These are phyloP conservation scores for Pyricularia sp. DNA, from an alignment of 2,329 filamentous ascomycete species.

Conservation along the genomic window DNA sequence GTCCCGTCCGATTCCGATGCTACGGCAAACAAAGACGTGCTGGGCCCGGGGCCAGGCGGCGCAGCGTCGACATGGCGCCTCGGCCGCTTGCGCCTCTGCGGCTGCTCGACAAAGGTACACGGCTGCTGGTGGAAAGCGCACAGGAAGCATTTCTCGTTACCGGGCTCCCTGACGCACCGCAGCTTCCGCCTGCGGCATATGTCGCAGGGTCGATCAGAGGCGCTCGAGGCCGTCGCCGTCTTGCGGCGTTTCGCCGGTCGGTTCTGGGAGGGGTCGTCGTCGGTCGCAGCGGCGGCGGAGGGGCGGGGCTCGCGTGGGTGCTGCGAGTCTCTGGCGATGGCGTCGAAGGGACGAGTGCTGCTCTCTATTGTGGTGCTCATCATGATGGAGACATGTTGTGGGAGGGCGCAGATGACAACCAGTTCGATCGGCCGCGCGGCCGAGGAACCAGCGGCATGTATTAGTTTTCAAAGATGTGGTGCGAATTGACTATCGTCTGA, in stretches of 20 bases:
- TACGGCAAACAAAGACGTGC: not conserved
- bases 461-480: not conserved
- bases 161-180: slow-evolving; percentile 50
- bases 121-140: slow-evolving; percentile 55
- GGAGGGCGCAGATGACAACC: not conserved
- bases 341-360: not conserved
- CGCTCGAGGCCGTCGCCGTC: not conserved
- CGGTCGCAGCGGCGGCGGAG: not conserved
- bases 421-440: not conserved
- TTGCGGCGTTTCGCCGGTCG: not conserved
- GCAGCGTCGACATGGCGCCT: slow-evolving; percentile 21
- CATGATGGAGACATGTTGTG: not conserved
- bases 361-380: not conserved
- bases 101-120: slow-evolving; percentile 51
- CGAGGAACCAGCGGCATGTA: not conserved
- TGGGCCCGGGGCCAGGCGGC: not conserved
- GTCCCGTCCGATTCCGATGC: not conserved
- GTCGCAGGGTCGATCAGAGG: slow-evolving; percentile 39
- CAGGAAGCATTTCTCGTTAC: slow-evolving; percentile 44
- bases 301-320: not conserved
- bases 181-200: slow-evolving; percentile 53
- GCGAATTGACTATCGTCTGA: not conserved
- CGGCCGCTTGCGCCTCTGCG: slow-evolving; percentile 37
- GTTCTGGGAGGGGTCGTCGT: not conserved
- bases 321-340: not conserved